phyloP scores from a whole-genome alignment of 805 yeast species.

The Lipomyces yamadae region DNA sequence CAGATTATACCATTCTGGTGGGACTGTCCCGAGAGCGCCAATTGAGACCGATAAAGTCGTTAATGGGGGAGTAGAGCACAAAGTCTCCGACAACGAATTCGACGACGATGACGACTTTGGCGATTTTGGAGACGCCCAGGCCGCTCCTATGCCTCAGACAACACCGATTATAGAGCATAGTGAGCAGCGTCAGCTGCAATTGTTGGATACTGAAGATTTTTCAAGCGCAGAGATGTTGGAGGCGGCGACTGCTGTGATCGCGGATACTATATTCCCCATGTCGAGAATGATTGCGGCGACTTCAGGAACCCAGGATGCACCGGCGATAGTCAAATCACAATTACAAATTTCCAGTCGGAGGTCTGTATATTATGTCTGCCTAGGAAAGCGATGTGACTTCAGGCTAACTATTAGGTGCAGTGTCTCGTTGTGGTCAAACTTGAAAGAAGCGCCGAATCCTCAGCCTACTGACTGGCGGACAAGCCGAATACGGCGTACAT shows the following conservation, averaged over 20 bases:
- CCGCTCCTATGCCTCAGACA: constrained; percentile 7
- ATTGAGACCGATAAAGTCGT: constrained; percentile 5
- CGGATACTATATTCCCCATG: constrained; percentile 23
- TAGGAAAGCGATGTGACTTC: not conserved
- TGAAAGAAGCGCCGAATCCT: constrained; percentile 56
- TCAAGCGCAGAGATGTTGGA: constrained; percentile 23
- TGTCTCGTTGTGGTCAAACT: constrained; percentile 49
- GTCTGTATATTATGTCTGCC: not conserved
- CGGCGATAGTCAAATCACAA: constrained; percentile 10
- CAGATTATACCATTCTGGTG: not conserved
- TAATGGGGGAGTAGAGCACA: not conserved
- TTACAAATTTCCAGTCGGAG: constrained; percentile 11
- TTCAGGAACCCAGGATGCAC: constrained; percentile 10
- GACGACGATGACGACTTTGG: constrained; percentile 35
- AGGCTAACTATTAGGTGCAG: constrained; percentile 1
- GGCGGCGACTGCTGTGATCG: constrained; percentile 22
- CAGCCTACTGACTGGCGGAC: constrained; percentile 72
- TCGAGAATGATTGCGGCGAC: constrained; percentile 27
- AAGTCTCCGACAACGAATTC: not conserved
- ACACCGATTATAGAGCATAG: not conserved
- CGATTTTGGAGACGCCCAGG: constrained; percentile 32
- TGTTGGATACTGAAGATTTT: constrained; percentile 19
- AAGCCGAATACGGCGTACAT: constrained; percentile 65
- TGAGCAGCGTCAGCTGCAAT: not conserved
- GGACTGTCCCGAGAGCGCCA: not conserved